Percentiles rank a stretch among this genome's conserved stretches.
phyloP scores from a whole-genome alignment of 2,329 filamentous ascomycete genomes.

The Leptosphaerulina australis region DNA sequence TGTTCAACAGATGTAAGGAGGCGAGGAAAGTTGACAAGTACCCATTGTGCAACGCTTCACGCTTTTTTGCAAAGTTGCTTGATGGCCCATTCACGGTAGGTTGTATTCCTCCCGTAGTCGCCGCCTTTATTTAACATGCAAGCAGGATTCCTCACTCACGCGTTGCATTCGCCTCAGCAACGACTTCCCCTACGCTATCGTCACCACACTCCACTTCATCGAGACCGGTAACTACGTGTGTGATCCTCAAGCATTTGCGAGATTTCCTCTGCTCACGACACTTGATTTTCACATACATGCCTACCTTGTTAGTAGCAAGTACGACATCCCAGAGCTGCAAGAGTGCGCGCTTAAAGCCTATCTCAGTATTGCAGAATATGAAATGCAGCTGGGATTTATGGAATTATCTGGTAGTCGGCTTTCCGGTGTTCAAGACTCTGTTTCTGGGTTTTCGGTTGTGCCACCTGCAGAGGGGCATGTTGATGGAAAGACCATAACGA shows the following conservation, averaged over 20 bases:
- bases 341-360: conserved; percentile 23
- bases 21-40: conserved; percentile 24
- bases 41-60: conserved; percentile 22
- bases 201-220: conserved; percentile 29
- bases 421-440: not conserved
- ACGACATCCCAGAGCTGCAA: conserved; percentile 22
- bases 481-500: not conserved
- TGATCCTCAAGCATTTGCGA: conserved; percentile 11
- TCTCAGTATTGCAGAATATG: conserved; percentile 11
- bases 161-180: conserved; percentile 26
- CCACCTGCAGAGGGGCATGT: not conserved
- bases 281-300: conserved; percentile 35
- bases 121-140: not conserved
- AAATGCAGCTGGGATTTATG: conserved; percentile 13
- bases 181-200: conserved; percentile 31
- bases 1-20: conserved; percentile 27
- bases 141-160: not conserved
- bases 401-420: not conserved
- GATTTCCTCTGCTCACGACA: conserved; percentile 25
- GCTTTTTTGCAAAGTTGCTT: conserved; percentile 23
- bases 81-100: conserved; percentile 20
- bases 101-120: no score
- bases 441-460: not conserved
- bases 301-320: conserved; percentile 33
- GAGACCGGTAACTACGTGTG: conserved; percentile 27